Evolutionary conservation across 345 rosid species (phyloP).

Genomic region (Garcia nutans): DNA sequence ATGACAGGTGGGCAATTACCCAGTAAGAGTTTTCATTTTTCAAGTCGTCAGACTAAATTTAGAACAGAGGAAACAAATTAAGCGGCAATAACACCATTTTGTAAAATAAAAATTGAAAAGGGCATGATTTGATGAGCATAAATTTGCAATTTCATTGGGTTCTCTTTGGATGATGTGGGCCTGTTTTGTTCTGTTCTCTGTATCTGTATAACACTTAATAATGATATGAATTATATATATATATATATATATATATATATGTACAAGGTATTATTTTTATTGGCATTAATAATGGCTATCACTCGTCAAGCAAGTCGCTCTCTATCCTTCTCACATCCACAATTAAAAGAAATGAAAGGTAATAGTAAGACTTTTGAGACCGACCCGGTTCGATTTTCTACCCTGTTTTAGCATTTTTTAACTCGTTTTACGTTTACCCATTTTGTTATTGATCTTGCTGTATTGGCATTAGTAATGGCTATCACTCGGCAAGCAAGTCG

Average conservation of each 20-base stretch:
- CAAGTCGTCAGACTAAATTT: slow-evolving; percentile 2
- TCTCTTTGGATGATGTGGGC: slow-evolving; percentile 14
- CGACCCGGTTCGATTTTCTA: neutral
- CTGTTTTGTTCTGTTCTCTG: neutral
- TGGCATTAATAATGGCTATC: no score
- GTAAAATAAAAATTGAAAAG: neutral
- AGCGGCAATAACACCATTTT: neutral
- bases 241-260: no score
- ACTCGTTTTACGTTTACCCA: neutral
- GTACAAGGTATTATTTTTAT: neutral
- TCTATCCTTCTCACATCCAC: neutral
- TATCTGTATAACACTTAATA: no score
- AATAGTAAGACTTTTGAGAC: no score
- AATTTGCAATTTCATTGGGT: neutral
- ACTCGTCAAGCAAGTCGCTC: neutral
- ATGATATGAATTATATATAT: no score
- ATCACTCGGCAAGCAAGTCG: neutral
- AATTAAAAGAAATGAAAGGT: neutral
- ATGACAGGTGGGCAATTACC: neutral
- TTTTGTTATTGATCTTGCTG: neutral
- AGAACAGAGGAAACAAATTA: slow-evolving; percentile 10
- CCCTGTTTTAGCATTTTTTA: neutral
- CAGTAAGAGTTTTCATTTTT: neutral
- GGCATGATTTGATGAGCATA: neutral
- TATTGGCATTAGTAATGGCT: no score